Evolutionary conservation across 495 filamentous ascomycete species (phyloP).

Genomic region (Clavariopsis aquatica): DNA sequence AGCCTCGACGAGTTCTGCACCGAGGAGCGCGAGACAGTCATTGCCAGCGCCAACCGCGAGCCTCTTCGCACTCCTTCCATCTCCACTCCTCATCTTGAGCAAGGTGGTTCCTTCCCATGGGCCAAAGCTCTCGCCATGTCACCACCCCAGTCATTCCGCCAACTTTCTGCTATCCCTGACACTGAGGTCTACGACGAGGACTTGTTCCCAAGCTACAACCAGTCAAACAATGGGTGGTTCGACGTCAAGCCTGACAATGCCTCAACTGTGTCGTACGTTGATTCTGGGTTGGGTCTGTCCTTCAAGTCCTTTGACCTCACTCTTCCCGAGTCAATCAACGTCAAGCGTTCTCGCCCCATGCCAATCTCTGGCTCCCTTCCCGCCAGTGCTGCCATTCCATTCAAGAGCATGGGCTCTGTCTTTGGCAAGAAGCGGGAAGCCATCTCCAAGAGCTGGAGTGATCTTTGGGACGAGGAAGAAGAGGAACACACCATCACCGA

Average conservation of each 20-base stretch:
- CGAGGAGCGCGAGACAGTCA: slow-evolving; percentile 67
- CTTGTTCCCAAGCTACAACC: slow-evolving; percentile 79
- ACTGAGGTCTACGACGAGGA: slow-evolving; percentile 80
- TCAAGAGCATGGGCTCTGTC: slow-evolving; percentile 70
- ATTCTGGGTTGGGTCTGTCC: slow-evolving; percentile 70
- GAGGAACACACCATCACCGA: slow-evolving; percentile 49
- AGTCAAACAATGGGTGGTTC: slow-evolving; percentile 46
- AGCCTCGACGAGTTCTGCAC: slow-evolving; percentile 91
- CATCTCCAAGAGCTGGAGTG: slow-evolving; percentile 96
- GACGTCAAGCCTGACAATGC: slow-evolving; percentile 65
- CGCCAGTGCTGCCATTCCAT: slow-evolving; percentile 60
- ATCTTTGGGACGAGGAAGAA: slow-evolving; percentile 92
- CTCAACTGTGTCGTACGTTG: slow-evolving; percentile 75
- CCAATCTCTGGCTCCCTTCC: slow-evolving; percentile 78
- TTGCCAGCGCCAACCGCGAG: slow-evolving; percentile 86
- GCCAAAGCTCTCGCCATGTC: slow-evolving; percentile 83
- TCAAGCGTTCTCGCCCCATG: slow-evolving; percentile 50
- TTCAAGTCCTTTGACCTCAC: slow-evolving; percentile 63
- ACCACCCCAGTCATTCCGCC: slow-evolving; percentile 70
- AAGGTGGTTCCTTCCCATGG: slow-evolving; percentile 89
- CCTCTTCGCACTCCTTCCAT: slow-evolving; percentile 94
- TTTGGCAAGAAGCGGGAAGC: slow-evolving; percentile 73
- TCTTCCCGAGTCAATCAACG: slow-evolving; percentile 43
- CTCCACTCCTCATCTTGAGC: slow-evolving; percentile 78
- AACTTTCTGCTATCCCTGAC: slow-evolving; percentile 84